These are phyloP conservation scores for Berberis thunbergii DNA, from an alignment of 164 flowering plant species.

Conservation along the genomic window DNA sequence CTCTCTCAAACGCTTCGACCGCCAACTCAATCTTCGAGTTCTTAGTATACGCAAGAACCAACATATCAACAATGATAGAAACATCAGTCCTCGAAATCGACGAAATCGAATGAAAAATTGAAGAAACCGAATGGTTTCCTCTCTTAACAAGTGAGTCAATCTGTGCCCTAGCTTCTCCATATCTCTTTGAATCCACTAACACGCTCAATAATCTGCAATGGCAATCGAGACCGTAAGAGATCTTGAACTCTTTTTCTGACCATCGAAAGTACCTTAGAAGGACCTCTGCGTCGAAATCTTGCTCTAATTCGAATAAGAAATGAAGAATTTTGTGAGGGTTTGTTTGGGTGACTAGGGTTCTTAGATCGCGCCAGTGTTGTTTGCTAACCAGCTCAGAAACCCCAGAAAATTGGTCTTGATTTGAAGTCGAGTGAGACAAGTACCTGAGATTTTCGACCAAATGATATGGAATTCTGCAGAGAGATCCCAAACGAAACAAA, in stretches of 20 bases:
- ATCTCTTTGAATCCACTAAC: slow-evolving; percentile 12
- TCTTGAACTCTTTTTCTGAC: slow-evolving; percentile 16
- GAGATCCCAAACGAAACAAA: too few species aligned
- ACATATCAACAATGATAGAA: slow-evolving; percentile 21
- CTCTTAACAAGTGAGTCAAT: slow-evolving; percentile 9
- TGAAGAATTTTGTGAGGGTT: slow-evolving; percentile 11
- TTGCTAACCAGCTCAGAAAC: slow-evolving; percentile 14
- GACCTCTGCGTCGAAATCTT: slow-evolving; percentile 4
- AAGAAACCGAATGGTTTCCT: slow-evolving; percentile 5
- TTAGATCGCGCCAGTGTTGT: slow-evolving; percentile 21
- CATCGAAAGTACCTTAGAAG: slow-evolving; percentile 19
- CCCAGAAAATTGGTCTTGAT: neutral
- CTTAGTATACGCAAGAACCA: slow-evolving; percentile 19
- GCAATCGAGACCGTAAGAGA: slow-evolving; percentile 9
- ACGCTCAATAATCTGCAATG: slow-evolving; percentile 12
- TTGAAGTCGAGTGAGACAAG: neutral
- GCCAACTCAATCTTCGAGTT: slow-evolving; percentile 13
- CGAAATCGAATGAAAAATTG: slow-evolving; percentile 5
- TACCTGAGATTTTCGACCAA: neutral
- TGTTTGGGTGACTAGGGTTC: slow-evolving; percentile 8
- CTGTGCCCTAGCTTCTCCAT: slow-evolving; percentile 16
- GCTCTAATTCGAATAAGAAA: slow-evolving; percentile 13
- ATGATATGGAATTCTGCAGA: too few species aligned
- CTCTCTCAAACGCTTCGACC: slow-evolving; percentile 20
- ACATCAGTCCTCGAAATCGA: slow-evolving; percentile 3